These are phyloP conservation scores for Thermothelomyces thermophilus DNA, from an alignment of 2,329 filamentous ascomycete species.

Conservation along the genomic window DNA sequence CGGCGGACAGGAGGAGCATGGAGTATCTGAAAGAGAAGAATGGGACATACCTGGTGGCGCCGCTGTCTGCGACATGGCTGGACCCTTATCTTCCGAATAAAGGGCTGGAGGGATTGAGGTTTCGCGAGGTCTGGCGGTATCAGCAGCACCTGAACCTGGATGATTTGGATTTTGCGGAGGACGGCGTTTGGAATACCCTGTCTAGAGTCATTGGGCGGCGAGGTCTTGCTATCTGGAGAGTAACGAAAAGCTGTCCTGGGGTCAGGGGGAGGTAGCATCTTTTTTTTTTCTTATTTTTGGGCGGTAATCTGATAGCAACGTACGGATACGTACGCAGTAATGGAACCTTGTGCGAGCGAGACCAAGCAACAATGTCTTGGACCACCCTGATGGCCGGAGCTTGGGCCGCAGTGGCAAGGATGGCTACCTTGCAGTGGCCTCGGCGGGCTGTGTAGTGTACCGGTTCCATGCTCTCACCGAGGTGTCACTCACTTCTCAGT, in stretches of 20 bases:
- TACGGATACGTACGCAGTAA: too few relatives aligned
- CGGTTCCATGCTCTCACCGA: too few relatives aligned
- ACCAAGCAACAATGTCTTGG: too few relatives aligned
- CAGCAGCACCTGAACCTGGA: slow-evolving; percentile 67
- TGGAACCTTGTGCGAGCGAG: too few relatives aligned
- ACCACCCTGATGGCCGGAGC: slow-evolving; percentile 12
- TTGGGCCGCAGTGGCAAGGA: slow-evolving; percentile 4
- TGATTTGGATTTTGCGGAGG: slow-evolving; percentile 71
- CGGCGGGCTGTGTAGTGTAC: neutral
- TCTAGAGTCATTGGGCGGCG: slow-evolving; percentile 58
- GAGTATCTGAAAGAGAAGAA: slow-evolving; percentile 55
- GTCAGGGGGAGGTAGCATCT: slow-evolving; percentile 7
- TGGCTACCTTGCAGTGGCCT: neutral
- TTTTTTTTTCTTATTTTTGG: slow-evolving; percentile 1
- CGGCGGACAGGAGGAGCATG: slow-evolving; percentile 47
- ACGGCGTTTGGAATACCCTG: slow-evolving; percentile 67
- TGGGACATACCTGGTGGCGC: slow-evolving; percentile 66
- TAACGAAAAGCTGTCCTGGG: slow-evolving; percentile 52
- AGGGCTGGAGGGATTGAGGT: slow-evolving; percentile 51
- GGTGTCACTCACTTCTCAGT: neutral
- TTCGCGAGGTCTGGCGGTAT: slow-evolving; percentile 65
- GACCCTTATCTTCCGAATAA: slow-evolving; percentile 57
- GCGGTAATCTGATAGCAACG: slow-evolving; percentile 1
- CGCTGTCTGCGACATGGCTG: slow-evolving; percentile 63
- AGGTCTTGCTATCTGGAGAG: slow-evolving; percentile 56